Evolutionary conservation across 306 rosid species (phyloP).

Genomic region (Glycyrrhiza uralensis): DNA sequence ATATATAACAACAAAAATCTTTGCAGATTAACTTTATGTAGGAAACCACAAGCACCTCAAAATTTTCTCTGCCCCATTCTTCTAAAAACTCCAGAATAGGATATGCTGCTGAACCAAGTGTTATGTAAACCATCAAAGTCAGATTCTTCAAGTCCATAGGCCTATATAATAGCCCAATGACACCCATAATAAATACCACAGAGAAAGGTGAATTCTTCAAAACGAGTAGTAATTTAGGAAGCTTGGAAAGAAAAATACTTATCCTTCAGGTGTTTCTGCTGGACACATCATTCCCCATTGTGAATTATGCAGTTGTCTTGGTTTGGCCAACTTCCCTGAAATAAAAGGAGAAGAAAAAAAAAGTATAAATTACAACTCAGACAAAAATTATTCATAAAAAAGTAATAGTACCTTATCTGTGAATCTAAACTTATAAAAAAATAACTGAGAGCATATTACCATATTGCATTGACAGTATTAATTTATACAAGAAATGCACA

Average conservation of each 20-base stretch:
- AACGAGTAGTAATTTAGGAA: background rate
- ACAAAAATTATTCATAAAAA: background rate
- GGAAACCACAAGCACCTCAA: slow-evolving; percentile 61
- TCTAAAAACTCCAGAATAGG: slow-evolving; percentile 97
- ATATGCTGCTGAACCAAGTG: slow-evolving; percentile 97
- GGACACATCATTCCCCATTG: slow-evolving; percentile 99
- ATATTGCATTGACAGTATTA: background rate
- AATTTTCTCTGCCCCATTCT: slow-evolving; percentile 98
- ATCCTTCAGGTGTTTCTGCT: slow-evolving; percentile 99
- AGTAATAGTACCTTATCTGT: background rate
- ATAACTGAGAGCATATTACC: background rate
- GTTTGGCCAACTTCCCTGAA: slow-evolving; percentile 94
- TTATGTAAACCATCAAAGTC: slow-evolving; percentile 95
- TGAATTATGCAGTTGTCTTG: slow-evolving; percentile 92
- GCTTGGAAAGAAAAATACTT: slow-evolving; percentile 38
- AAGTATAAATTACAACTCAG: background rate
- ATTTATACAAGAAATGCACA: slow-evolving; percentile 19
- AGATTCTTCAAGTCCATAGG: slow-evolving; percentile 98
- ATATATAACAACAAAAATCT: too few relatives aligned
- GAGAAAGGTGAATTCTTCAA: background rate
- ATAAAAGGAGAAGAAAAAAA: slow-evolving; percentile 8
- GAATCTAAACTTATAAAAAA: background rate
- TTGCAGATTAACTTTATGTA: slow-evolving; percentile 12
- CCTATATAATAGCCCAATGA: slow-evolving; percentile 50
- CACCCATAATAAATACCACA: slow-evolving; percentile 19